A percentile compares a stretch with the other conserved stretches of the same genome.
These are phyloP conservation scores for Annulohypoxylon bovei DNA, from an alignment of 495 filamentous ascomycete species.

Conservation along the genomic window DNA sequence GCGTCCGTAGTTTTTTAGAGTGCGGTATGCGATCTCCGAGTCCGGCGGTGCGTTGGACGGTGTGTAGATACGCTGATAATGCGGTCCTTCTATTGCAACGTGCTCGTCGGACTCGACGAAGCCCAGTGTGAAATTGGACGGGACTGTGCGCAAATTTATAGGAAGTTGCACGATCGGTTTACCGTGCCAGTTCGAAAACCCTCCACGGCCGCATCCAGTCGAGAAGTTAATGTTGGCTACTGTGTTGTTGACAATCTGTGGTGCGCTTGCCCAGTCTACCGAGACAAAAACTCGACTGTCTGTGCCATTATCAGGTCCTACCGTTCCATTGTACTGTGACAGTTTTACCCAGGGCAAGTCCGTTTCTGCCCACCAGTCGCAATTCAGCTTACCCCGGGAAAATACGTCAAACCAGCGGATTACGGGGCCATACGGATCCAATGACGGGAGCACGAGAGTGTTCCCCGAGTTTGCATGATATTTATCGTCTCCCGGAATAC, in stretches of 20 bases:
- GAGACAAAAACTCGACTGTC: constrained; percentile 69
- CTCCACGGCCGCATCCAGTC: constrained; percentile 65
- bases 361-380: constrained; percentile 65
- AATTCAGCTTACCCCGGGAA: constrained; percentile 65
- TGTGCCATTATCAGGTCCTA: constrained; percentile 57
- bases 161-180: constrained; percentile 67
- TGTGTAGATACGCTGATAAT: constrained; percentile 59
- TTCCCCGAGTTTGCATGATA: constrained; percentile 68
- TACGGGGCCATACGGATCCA: constrained; percentile 70
- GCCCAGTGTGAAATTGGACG: constrained; percentile 65
- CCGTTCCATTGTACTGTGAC: constrained; percentile 63
- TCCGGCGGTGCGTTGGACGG: constrained; percentile 45
- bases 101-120: constrained; percentile 72
- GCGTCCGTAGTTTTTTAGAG: constrained; percentile 64
- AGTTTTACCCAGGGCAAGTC: constrained; percentile 66
- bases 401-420: constrained; percentile 76
- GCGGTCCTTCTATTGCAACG: constrained; percentile 68
- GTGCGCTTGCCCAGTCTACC: constrained; percentile 68
- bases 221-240: constrained; percentile 65
- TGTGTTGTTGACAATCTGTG: constrained; percentile 56
- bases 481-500: constrained; percentile 72
- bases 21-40: constrained; percentile 60
- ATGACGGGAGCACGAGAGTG: constrained; percentile 64
- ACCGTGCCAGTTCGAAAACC: constrained; percentile 50
- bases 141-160: constrained; percentile 62